Conservation (phyloP, 495 filamentous ascomycete species). For the Pseudomonodictys pantanalensis region DNA sequence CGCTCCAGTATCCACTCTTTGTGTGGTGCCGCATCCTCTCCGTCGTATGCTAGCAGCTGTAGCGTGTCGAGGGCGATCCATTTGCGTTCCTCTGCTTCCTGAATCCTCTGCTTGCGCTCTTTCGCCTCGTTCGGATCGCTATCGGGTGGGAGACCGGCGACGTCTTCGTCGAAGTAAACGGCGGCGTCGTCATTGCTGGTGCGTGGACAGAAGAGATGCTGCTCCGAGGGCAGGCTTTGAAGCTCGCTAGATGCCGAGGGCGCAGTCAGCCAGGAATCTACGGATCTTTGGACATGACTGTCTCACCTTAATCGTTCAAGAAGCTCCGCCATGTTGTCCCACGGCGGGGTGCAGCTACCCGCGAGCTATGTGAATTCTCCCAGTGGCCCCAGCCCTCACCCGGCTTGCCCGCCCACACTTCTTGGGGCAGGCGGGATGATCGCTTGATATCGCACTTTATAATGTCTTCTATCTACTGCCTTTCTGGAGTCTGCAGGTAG, state of each 20-base stretch:
- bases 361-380: too few species aligned
- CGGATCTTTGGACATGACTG: background rate
- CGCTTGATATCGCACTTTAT: too few species aligned
- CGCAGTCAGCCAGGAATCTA: background rate
- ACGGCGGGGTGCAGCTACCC: too few species aligned
- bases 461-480: too few species aligned
- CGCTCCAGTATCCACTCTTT: slow-evolving; percentile 57
- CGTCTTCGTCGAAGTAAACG: slow-evolving; percentile 41
- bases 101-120: slow-evolving; percentile 33
- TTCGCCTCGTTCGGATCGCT: slow-evolving; percentile 17
- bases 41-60: slow-evolving; percentile 64
- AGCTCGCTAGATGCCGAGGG: slow-evolving; percentile 32
- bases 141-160: slow-evolving; percentile 9
- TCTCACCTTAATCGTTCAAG: slow-evolving; percentile 30
- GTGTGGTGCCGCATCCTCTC: slow-evolving; percentile 58
- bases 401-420: too few species aligned
- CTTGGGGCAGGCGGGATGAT: too few species aligned
- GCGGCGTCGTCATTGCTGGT: slow-evolving; percentile 34
- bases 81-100: slow-evolving; percentile 52
- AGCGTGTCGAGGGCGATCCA: slow-evolving; percentile 60
- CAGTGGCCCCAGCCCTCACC: too few species aligned
- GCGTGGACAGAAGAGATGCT: slow-evolving; percentile 45
- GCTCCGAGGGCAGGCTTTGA: slow-evolving; percentile 30
- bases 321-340: slow-evolving; percentile 37
- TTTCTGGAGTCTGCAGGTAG: too few species aligned